Evolutionary conservation across 306 rosid species (phyloP).

Genomic region (Lagenaria siceraria): DNA sequence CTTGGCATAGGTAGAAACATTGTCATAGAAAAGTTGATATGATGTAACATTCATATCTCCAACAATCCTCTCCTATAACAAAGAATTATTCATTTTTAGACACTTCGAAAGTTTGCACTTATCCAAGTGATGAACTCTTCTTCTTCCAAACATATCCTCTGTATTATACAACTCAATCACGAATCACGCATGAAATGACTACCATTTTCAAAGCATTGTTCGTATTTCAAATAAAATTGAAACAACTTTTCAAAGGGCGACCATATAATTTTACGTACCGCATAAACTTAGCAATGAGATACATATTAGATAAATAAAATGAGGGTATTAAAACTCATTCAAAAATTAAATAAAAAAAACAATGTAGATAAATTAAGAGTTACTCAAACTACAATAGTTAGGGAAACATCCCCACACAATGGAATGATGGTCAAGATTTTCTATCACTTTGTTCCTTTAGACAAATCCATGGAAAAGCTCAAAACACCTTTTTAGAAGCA

Average conservation of each 20-base stretch:
- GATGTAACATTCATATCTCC: not conserved
- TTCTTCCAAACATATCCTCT: too few relatives aligned
- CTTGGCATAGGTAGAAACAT: not conserved
- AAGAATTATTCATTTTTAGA: not conserved
- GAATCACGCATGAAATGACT: not conserved
- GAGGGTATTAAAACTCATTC: not conserved
- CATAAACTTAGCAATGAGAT: too few relatives aligned
- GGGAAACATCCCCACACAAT: not conserved
- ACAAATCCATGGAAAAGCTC: not conserved
- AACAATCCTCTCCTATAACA: not conserved
- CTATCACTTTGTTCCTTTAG: not conserved
- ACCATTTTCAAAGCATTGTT: not conserved
- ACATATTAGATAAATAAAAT: not conserved
- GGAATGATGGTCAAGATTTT: not conserved
- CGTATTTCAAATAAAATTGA: not conserved
- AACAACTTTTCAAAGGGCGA: not conserved
- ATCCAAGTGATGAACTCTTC: not conserved
- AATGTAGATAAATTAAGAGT: not conserved
- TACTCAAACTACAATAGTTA: not conserved
- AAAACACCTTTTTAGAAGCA: conserved; percentile 5
- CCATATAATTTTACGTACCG: too few relatives aligned
- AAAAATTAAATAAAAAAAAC: not conserved
- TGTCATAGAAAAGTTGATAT: not conserved
- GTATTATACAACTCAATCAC: not conserved
- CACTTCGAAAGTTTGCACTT: too few relatives aligned